A percentile compares a stretch with the other conserved stretches of the same genome.
Conservation (phyloP, 352 stramenopile genomes). For the Aphanomyces stellatus region DNA sequence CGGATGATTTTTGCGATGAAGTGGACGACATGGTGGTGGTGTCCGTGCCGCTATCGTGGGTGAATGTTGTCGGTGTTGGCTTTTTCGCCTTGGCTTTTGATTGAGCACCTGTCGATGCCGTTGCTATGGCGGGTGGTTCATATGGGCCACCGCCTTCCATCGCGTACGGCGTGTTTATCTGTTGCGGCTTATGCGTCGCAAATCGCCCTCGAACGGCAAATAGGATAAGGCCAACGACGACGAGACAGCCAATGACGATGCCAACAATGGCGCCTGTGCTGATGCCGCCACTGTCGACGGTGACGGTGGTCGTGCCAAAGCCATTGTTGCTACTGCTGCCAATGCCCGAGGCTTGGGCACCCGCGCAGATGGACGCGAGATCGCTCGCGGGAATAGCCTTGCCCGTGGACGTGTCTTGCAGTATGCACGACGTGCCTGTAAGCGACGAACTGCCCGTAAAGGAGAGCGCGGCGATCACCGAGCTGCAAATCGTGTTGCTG, state of each 20-base stretch:
- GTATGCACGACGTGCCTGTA: no score
- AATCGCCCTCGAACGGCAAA: no score
- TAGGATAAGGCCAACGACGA: no score
- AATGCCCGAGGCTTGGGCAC: background rate
- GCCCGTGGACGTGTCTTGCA: no score
- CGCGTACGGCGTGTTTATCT: no score
- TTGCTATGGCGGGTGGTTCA: background rate
- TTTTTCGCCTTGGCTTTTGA: background rate
- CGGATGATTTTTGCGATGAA: background rate
- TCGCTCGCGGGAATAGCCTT: no score
- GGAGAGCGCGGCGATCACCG: no score
- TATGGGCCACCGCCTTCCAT: background rate
- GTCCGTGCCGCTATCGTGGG: background rate
- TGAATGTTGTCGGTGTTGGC: background rate
- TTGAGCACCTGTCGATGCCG: background rate
- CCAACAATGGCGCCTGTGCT: background rate
- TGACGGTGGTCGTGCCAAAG: background rate
- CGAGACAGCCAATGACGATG: background rate
- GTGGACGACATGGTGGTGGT: background rate
- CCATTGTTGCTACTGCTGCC: background rate
- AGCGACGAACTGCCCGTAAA: no score
- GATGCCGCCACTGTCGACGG: background rate
- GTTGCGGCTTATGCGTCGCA: no score
- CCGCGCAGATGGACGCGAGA: background rate
- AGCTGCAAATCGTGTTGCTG: no score